Conservation (phyloP, 345 rosid species). For the Eucalyptus polyanthemos region DNA sequence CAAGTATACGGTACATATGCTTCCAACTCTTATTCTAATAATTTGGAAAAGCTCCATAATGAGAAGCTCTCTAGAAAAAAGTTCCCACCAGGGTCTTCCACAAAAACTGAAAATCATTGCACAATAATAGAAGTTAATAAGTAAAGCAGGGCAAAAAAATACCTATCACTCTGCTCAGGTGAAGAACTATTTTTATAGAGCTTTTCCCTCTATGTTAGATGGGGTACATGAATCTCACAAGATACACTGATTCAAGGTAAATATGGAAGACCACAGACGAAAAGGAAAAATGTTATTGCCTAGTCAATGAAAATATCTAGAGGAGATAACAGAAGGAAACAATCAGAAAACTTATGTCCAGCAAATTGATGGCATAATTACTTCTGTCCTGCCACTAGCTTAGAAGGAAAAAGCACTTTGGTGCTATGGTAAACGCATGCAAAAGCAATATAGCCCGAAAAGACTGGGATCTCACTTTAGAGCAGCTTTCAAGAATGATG, state of each 20-base stretch:
- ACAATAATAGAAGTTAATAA: background rate
- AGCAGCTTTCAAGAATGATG: conserved; percentile 84
- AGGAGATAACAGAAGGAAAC: background rate
- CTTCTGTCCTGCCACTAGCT: background rate
- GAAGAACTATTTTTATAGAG: background rate
- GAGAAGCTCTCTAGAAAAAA: background rate
- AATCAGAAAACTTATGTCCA: background rate
- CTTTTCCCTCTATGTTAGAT: background rate
- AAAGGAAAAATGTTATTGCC: background rate
- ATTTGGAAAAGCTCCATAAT: background rate
- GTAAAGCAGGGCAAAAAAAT: background rate
- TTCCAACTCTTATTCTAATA: background rate
- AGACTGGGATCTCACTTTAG: conserved; percentile 36
- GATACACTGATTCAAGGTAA: background rate
- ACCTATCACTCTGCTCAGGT: background rate
- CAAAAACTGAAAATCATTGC: background rate
- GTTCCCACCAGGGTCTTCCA: background rate
- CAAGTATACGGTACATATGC: background rate
- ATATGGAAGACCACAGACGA: background rate
- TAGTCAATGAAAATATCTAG: background rate
- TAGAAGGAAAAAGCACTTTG: background rate
- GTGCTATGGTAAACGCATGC: background rate
- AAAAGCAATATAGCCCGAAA: background rate
- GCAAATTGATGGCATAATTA: background rate
- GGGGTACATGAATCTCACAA: background rate